Evolutionary conservation across 441 rosid species (phyloP).

Genomic region (Corymbia citriodora): DNA sequence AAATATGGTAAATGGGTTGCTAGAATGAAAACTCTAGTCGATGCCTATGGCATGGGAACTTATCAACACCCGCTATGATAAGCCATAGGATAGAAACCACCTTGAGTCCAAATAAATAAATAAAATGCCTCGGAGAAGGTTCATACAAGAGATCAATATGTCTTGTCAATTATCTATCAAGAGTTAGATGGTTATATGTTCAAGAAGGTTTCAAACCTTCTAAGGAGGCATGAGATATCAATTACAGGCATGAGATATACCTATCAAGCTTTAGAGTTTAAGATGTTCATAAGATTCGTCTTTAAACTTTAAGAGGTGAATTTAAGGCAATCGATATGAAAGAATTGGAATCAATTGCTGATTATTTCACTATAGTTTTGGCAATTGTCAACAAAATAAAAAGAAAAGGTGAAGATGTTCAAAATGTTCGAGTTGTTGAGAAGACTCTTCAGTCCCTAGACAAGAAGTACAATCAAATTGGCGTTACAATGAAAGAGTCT

Average conservation of each 20-base stretch:
- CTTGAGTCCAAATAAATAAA: background rate
- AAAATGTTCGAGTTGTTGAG: too few relatives aligned
- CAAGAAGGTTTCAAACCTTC: background rate
- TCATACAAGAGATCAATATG: background rate
- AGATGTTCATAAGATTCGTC: background rate
- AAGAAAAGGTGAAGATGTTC: background rate
- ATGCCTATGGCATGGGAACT: background rate
- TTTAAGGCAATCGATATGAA: background rate
- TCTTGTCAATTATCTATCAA: background rate
- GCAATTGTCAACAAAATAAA: background rate
- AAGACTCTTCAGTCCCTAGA: too few relatives aligned
- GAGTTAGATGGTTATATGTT: background rate
- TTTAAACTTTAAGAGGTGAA: background rate
- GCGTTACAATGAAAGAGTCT: background rate
- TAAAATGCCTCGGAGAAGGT: background rate
- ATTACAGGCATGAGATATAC: too few relatives aligned
- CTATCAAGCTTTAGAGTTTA: background rate
- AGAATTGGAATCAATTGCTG: background rate
- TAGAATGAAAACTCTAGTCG: too few relatives aligned
- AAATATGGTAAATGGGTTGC: background rate
- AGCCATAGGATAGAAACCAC: fast-evolving
- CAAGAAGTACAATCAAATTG: background rate
- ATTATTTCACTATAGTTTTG: too few relatives aligned
- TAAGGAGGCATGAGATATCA: background rate
- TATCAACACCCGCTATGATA: background rate